Base-by-base conservation (phyloP, 257 asterid species). In the Nyctanthes arbortristis region DNA sequence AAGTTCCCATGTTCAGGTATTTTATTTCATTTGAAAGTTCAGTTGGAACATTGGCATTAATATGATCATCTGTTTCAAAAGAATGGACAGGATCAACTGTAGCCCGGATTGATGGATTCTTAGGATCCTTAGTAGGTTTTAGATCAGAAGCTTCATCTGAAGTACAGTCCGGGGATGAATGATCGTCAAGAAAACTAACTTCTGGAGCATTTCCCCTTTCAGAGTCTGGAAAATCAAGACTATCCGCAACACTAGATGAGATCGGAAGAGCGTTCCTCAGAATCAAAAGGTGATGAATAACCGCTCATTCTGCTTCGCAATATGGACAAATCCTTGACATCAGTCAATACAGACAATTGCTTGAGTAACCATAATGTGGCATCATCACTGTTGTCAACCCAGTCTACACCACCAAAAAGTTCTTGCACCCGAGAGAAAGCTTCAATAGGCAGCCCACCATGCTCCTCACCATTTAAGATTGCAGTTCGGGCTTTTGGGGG, bases 351-450 rank as follows among this genome's bases (percentile, higher is more conserved):
- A 13, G 97, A 80, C 72, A 93, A 82, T 62, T 91, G 98, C 84
- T 93, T 91, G 60, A 93, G 93, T 70, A 93, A 72, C 98, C 98
- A 93, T 66, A 93, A 75, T 20, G 98, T 81, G 72, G 98, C 96
- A 84, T 93, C 98, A 76, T 91, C 98, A 63, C 79, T 77, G 31
- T 76, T 70, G 77, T 93, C 98, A 68, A 81, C 87, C 99, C 94
- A 93, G 59, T 91, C 96, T 57, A 82, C 94, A 72, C 89, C 97
- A 74, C 75, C 84, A 77, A 93, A 93, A 77, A 91, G 92, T 75
- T 93, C 99, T 71, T 91, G 96, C 65, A 91, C 99, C 79, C 84
- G 86, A 70, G 96, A 84, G 80, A 93, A 93, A 34, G 97, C 96
- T 84, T 93, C 96, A 74, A 89, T 87, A 35, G 99, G 99, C 68